A percentile compares a stretch with the other conserved stretches of the same genome.
These are phyloP conservation scores for Phialophora macrospora DNA, from an alignment of 2,329 filamentous ascomycete genomes.

Conservation along the genomic window DNA sequence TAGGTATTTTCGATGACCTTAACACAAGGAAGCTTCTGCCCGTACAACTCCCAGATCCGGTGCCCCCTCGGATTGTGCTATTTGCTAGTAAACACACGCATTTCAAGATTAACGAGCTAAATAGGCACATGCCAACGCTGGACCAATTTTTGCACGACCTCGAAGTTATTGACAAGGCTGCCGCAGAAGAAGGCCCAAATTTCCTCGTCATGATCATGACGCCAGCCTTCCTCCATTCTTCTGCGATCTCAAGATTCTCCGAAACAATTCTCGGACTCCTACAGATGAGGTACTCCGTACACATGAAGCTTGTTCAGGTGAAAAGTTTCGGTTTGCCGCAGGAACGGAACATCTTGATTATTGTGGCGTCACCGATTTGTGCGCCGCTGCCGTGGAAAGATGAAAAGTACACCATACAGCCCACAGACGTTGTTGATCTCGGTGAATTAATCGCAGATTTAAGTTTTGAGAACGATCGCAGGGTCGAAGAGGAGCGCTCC, in stretches of 20 bases:
- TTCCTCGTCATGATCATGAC: conserved; percentile 28
- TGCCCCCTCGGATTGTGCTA: conserved; percentile 23
- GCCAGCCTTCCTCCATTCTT: conserved; percentile 27
- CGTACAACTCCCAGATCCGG: neutral
- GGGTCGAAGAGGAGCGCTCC: neutral
- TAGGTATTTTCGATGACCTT: conserved; percentile 13
- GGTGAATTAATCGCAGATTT: conserved; percentile 15
- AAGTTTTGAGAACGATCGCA: conserved; percentile 15
- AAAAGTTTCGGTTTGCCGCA: conserved; percentile 27
- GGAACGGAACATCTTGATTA: conserved; percentile 16
- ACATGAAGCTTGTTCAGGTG: conserved; percentile 22
- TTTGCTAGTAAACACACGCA: conserved; percentile 16
- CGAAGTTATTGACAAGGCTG: conserved; percentile 13
- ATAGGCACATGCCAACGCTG: conserved; percentile 9
- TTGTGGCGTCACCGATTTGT: conserved; percentile 26
- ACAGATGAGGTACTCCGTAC: conserved; percentile 18
- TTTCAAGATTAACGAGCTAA: conserved; percentile 22
- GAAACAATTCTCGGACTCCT: conserved; percentile 25
- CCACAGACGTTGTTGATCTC: neutral
- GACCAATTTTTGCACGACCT: conserved; percentile 22
- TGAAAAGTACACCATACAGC: neutral
- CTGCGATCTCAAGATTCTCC: conserved; percentile 14
- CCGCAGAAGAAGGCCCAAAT: conserved; percentile 6
- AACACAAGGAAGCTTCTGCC: conserved; percentile 5
- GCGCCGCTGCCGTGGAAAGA: conserved; percentile 22